A percentile compares a stretch with the other conserved stretches of the same genome.
Conservation (phyloP, 2,329 filamentous ascomycete genomes). For the Aspergillus latus region DNA sequence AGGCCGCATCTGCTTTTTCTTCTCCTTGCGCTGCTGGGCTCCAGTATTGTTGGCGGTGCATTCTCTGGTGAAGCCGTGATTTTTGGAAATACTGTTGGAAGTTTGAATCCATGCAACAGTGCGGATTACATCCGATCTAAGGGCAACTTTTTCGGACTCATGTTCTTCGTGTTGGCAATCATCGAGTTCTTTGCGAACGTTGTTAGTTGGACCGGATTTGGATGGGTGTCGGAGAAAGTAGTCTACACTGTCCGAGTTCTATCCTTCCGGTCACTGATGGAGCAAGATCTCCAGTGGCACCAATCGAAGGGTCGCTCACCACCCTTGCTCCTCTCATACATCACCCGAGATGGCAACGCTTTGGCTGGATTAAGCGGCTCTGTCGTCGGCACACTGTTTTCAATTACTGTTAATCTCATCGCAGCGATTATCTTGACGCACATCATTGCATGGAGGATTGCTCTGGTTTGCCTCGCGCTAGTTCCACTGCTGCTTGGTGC, state of each 20-base stretch:
- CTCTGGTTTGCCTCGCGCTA: slow-evolving; percentile 67
- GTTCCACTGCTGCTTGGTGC: slow-evolving; percentile 68
- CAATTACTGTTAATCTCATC: slow-evolving; percentile 66
- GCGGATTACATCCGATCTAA: slow-evolving; percentile 49
- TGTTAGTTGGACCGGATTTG: slow-evolving; percentile 59
- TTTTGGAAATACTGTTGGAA: slow-evolving; percentile 62
- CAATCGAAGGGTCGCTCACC: slow-evolving; percentile 64
- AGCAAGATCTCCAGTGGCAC: slow-evolving; percentile 70
- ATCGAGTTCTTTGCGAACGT: slow-evolving; percentile 63
- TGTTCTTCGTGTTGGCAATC: slow-evolving; percentile 56
- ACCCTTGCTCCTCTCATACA: slow-evolving; percentile 62
- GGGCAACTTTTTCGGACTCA: slow-evolving; percentile 55
- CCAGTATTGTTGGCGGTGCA: slow-evolving; percentile 56
- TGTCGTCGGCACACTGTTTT: slow-evolving; percentile 68
- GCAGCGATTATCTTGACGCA: slow-evolving; percentile 68
- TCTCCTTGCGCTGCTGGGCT: slow-evolving; percentile 51
- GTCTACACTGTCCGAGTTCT: slow-evolving; percentile 63
- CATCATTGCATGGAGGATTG: slow-evolving; percentile 74
- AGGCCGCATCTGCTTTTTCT: slow-evolving; percentile 48
- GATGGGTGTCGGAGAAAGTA: slow-evolving; percentile 62
- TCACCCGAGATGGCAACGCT: slow-evolving; percentile 68
- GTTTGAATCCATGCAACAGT: slow-evolving; percentile 55
- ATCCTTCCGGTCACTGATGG: slow-evolving; percentile 64
- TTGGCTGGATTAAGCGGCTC: slow-evolving; percentile 69
- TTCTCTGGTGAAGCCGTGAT: slow-evolving; percentile 60